These are phyloP conservation scores for Zymoseptoria pseudotritici DNA, from an alignment of 2,329 filamentous ascomycete genomes.

Conservation along the genomic window DNA sequence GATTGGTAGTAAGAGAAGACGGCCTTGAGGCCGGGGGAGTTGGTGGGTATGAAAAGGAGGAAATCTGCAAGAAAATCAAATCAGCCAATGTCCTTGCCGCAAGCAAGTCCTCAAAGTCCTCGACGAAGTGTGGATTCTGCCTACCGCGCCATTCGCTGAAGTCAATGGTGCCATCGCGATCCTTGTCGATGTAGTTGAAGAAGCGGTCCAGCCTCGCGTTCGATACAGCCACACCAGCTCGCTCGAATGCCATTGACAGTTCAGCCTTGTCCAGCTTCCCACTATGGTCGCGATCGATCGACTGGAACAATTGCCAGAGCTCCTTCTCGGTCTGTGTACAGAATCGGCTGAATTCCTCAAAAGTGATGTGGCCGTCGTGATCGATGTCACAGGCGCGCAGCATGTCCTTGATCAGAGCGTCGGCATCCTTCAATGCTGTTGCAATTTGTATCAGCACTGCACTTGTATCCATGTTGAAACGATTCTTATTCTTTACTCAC, in stretches of 20 bases:
- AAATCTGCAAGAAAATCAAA: constrained; percentile 56
- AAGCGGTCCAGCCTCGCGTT: constrained; percentile 72
- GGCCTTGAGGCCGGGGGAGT: constrained; percentile 64
- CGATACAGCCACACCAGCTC: constrained; percentile 71
- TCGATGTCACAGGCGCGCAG: constrained; percentile 78
- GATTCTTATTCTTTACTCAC: constrained; percentile 44
- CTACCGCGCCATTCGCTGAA: constrained; percentile 93
- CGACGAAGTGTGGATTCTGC: constrained; percentile 4
- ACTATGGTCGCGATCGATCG: constrained; percentile 78
- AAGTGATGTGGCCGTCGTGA: constrained; percentile 83
- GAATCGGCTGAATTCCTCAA: constrained; percentile 83
- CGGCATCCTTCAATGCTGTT: constrained; percentile 79
- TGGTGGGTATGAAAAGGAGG: constrained; percentile 74
- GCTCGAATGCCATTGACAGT: constrained; percentile 68
- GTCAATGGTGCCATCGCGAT: constrained; percentile 77
- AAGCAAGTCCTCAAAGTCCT: constrained; percentile 5
- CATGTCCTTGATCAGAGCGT: constrained; percentile 72
- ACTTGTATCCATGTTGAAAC: neutral
- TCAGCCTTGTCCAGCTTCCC: constrained; percentile 83
- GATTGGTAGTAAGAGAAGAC: constrained; percentile 88
- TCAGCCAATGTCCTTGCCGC: neutral
- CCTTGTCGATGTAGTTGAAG: constrained; percentile 81
- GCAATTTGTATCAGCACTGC: constrained; percentile 2
- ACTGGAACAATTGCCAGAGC: constrained; percentile 71
- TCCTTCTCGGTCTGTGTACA: constrained; percentile 82